Percentiles rank a stretch among this genome's conserved stretches.
These are phyloP conservation scores for Xylaria telfairii DNA, from an alignment of 495 filamentous ascomycete species.

Conservation along the genomic window DNA sequence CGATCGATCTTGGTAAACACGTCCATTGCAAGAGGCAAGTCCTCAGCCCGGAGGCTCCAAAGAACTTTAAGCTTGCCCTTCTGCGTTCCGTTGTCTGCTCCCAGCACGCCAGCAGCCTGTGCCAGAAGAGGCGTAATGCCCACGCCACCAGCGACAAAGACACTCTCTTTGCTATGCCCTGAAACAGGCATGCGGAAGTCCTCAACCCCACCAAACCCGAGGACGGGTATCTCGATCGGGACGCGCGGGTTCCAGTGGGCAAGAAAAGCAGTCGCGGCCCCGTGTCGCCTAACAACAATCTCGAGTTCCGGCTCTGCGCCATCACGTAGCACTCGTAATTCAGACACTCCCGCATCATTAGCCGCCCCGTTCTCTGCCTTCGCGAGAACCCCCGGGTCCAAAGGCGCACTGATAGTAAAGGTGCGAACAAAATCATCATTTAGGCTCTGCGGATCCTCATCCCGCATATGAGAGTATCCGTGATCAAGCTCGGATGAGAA, in stretches of 20 bases:
- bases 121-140: constrained; percentile 80
- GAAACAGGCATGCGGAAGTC: constrained; percentile 38
- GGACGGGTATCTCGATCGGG: constrained; percentile 66
- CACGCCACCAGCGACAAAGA: constrained; percentile 77
- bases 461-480: constrained; percentile 82
- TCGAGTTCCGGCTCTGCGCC: constrained; percentile 59
- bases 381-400: constrained; percentile 32
- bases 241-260: constrained; percentile 60
- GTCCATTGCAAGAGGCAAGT: constrained; percentile 68
- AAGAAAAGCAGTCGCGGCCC: constrained; percentile 68
- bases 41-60: constrained; percentile 68
- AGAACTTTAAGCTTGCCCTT: constrained; percentile 54
- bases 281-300: constrained; percentile 71
- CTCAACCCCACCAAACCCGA: constrained; percentile 74
- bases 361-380: not conserved
- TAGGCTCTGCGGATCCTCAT: constrained; percentile 74
- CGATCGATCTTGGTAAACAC: constrained; percentile 57
- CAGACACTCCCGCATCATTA: not conserved
- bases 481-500: constrained; percentile 69
- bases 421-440: constrained; percentile 86
- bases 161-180: constrained; percentile 30
- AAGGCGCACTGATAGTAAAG: constrained; percentile 72
- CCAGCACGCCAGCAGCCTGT: constrained; percentile 58
- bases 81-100: constrained; percentile 31
- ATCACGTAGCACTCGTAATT: not conserved